Percentiles rank a stretch among this genome's conserved stretches.
Evolutionary conservation across 1,284 basidiomycete species (phyloP).

Genomic region (Mycena sp.): DNA sequence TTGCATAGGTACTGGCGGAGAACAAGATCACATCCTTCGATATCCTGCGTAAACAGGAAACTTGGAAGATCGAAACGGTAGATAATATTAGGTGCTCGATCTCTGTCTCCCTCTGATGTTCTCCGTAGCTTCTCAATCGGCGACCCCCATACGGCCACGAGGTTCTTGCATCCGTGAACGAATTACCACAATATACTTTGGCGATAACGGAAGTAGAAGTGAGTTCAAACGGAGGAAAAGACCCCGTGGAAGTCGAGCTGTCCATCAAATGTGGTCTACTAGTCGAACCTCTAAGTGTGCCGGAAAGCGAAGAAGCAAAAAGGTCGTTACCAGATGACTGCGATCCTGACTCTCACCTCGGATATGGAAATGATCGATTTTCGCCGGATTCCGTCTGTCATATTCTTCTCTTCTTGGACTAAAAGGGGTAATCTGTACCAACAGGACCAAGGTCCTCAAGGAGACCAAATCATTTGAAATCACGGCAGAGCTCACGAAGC

Average conservation of each 20-base stretch:
- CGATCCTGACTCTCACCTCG: slow-evolving; percentile 76
- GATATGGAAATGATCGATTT: slow-evolving; percentile 79
- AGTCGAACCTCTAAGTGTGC: slow-evolving; percentile 38
- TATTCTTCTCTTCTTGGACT: slow-evolving; percentile 1
- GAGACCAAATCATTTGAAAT: slow-evolving; percentile 67
- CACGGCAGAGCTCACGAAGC: slow-evolving; percentile 67
- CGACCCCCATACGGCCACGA: slow-evolving; percentile 77
- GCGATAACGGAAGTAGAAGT: slow-evolving; percentile 57
- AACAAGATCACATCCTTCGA: slow-evolving; percentile 73
- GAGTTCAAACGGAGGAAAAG: slow-evolving; percentile 51
- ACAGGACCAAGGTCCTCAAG: slow-evolving; percentile 71
- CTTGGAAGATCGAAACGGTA: slow-evolving; percentile 73
- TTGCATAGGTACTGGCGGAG: slow-evolving; percentile 76
- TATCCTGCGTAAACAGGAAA: slow-evolving; percentile 62
- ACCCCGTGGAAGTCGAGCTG: slow-evolving; percentile 69
- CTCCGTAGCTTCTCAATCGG: slow-evolving; percentile 74
- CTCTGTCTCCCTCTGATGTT: not conserved
- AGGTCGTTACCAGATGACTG: no score
- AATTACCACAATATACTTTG: slow-evolving; percentile 72
- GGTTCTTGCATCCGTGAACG: slow-evolving; percentile 64
- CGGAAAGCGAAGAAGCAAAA: slow-evolving; percentile 37
- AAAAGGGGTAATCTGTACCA: no score
- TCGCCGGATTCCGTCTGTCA: slow-evolving; percentile 73
- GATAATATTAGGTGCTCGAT: slow-evolving; percentile 30
- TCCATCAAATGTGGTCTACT: slow-evolving; percentile 64